Conservation (phyloP, 2,329 filamentous ascomycete genomes). For the Teratosphaeriaceae sp. region DNA sequence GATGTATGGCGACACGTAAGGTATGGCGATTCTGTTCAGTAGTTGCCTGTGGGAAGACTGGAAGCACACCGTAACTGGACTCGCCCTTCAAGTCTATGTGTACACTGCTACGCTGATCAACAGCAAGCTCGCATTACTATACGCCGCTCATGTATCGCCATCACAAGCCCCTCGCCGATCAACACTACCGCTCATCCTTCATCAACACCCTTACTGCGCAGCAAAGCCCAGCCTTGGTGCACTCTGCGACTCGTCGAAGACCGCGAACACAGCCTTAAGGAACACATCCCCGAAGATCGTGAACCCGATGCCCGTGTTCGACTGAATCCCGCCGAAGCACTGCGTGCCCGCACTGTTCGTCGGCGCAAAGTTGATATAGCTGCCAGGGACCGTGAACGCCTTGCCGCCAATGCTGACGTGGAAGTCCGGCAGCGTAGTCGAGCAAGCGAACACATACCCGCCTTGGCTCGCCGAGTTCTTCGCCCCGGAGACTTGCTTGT, state of each 20-base stretch:
- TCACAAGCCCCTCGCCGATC: too few relatives aligned
- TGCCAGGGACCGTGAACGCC: constrained; percentile 46
- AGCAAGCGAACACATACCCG: constrained; percentile 51
- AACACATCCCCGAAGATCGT: constrained; percentile 67
- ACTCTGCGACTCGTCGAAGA: constrained; percentile 53
- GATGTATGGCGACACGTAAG: not conserved
- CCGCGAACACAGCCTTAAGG: constrained; percentile 69
- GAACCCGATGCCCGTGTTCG: constrained; percentile 49
- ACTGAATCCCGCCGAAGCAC: constrained; percentile 75
- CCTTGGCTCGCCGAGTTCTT: constrained; percentile 42
- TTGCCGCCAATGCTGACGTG: constrained; percentile 45
- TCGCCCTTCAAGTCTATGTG: not conserved
- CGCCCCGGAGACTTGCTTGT: constrained; percentile 49
- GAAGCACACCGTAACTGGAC: not conserved
- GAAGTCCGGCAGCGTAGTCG: constrained; percentile 47
- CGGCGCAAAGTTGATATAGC: constrained; percentile 50
- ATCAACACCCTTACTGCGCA: too few relatives aligned
- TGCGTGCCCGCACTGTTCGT: constrained; percentile 30
- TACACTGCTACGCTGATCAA: not conserved
- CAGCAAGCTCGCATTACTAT: not conserved
- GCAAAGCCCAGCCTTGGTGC: constrained; percentile 40
- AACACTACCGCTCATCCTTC: too few relatives aligned
- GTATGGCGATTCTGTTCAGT: too few relatives aligned
- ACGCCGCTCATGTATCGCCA: too few relatives aligned
- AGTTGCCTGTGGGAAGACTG: too few relatives aligned